Evolutionary conservation across 2,329 filamentous ascomycete genomes (phyloP).

Genomic region (Cryoendolithus antarcticus): DNA sequence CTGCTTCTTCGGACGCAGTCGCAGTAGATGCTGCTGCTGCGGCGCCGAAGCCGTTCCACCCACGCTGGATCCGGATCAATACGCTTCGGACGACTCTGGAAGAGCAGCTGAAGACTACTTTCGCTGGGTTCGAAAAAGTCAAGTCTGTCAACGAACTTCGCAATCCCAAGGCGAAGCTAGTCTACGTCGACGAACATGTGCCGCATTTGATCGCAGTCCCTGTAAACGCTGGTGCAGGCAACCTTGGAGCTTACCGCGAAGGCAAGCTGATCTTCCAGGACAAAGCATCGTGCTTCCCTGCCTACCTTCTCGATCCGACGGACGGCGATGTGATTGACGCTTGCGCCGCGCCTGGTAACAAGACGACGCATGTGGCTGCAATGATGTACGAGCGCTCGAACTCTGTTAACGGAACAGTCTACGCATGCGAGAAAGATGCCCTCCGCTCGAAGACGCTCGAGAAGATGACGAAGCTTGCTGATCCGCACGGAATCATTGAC

Average conservation of each 20-base stretch:
- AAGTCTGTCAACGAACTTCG: conserved; percentile 39
- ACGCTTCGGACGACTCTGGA: conserved; percentile 58
- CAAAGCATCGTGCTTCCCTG: conserved; percentile 94
- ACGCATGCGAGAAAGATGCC: conserved; percentile 68
- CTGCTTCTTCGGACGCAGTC: conserved; percentile 10
- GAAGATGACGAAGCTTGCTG: conserved; percentile 73
- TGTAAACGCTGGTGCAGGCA: conserved; percentile 57
- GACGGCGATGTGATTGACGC: conserved; percentile 79
- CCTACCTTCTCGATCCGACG: conserved; percentile 63
- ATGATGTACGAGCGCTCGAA: conserved; percentile 39
- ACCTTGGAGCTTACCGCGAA: conserved; percentile 57
- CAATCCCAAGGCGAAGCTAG: conserved; percentile 29
- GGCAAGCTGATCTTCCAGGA: conserved; percentile 86
- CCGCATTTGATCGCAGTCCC: conserved; percentile 74
- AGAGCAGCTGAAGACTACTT: conserved; percentile 62
- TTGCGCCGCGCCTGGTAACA: conserved; percentile 91
- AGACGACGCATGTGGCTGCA: conserved; percentile 85
- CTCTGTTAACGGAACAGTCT: conserved; percentile 34
- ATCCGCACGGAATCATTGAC: conserved; percentile 52
- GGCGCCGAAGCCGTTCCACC: conserved; percentile 39
- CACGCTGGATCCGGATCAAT: conserved; percentile 89
- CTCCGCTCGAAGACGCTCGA: conserved; percentile 61
- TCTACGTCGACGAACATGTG: conserved; percentile 69
- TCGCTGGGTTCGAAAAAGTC: conserved; percentile 50
- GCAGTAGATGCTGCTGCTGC: conserved; percentile 8